Conservation (phyloP, 305 asterid species). For the Fraxinus floribunda region DNA sequence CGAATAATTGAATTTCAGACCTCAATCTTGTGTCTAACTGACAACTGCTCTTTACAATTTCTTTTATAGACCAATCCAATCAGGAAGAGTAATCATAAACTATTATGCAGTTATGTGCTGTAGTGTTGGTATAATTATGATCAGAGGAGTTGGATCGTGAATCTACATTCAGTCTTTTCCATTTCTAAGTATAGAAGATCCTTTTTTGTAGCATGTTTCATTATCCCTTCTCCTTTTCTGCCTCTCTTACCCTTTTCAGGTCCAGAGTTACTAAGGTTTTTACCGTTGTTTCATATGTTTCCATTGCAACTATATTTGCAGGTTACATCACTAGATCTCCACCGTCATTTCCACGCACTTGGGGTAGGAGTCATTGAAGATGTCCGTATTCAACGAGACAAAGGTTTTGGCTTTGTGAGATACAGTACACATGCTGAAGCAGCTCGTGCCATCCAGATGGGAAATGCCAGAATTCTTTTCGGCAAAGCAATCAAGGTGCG, state of each 20-base stretch:
- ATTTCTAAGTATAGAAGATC: too few relatives aligned
- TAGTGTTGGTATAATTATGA: too few relatives aligned
- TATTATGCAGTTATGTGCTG: too few relatives aligned
- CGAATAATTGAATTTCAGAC: too few relatives aligned
- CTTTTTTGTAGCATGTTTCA: too few relatives aligned
- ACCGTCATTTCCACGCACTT: slow-evolving; percentile 66
- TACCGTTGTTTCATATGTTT: not conserved
- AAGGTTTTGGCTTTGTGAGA: slow-evolving; percentile 82
- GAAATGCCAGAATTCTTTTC: slow-evolving; percentile 56
- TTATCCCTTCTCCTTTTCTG: not conserved
- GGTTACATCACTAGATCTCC: slow-evolving; percentile 71
- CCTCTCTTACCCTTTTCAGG: not conserved
- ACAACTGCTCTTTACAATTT: too few relatives aligned
- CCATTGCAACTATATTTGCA: slow-evolving; percentile 17
- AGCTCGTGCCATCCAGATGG: slow-evolving; percentile 81
- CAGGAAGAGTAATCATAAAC: too few relatives aligned
- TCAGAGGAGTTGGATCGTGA: too few relatives aligned
- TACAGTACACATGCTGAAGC: slow-evolving; percentile 78
- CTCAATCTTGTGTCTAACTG: too few relatives aligned
- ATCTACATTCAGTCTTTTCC: too few relatives aligned
- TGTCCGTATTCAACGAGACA: slow-evolving; percentile 73
- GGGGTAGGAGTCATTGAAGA: slow-evolving; percentile 73
- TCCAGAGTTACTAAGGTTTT: not conserved
- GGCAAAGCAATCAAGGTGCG: slow-evolving; percentile 70
- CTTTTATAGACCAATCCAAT: too few relatives aligned